These are phyloP conservation scores for Tagetes erecta DNA, from an alignment of 129 eudicot genomes.

Conservation along the genomic window DNA sequence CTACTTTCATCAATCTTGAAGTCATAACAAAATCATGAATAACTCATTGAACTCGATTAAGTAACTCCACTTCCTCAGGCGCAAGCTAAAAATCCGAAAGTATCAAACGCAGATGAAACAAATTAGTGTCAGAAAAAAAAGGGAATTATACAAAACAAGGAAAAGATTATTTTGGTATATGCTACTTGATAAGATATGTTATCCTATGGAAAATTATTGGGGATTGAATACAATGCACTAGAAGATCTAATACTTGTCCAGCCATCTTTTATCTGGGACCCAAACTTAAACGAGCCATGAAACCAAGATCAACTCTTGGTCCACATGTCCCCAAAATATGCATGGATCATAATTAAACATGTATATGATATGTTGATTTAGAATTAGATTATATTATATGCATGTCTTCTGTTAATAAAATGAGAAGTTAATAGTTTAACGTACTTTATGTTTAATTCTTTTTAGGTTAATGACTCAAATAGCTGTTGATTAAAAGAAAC, in stretches of 20 bases:
- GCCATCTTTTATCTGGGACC: neutral
- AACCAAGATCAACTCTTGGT: slow-evolving; percentile 16
- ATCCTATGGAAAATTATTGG: neutral
- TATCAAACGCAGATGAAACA: no score
- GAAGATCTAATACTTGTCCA: slow-evolving; percentile 3
- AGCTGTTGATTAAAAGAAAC: neutral
- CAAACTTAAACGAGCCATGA: slow-evolving; percentile 4
- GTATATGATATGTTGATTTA: neutral
- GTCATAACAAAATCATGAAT: no score
- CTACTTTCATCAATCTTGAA: no score
- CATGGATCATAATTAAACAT: neutral
- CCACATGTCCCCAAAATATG: slow-evolving; percentile 13
- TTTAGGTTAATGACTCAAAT: neutral
- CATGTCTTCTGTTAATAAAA: neutral
- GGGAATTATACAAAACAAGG: no score
- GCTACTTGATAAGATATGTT: neutral
- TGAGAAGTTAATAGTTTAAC: neutral
- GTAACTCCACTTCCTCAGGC: no score
- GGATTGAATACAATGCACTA: neutral
- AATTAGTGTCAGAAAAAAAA: no score
- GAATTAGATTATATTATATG: neutral
- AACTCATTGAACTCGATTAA: no score
- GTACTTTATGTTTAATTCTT: neutral
- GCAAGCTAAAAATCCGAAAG: no score
- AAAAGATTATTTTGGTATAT: neutral